phyloP scores from a whole-genome alignment of 257 asterid species.

The Gardenia jasminoides region DNA sequence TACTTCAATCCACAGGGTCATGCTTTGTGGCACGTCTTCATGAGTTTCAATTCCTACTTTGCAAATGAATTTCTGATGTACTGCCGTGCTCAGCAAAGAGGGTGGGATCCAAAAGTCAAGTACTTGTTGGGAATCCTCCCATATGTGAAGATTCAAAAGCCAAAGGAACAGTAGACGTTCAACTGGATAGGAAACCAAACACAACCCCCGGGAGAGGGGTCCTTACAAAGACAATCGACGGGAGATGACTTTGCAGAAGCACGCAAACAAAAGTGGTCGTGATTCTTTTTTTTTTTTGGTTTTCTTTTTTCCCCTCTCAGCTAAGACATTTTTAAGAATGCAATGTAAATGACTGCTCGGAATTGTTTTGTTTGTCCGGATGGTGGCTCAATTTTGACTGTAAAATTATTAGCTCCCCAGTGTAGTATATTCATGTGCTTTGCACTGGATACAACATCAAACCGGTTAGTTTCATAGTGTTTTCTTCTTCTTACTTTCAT shows the following conservation, averaged over 20 bases:
- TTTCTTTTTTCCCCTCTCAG: conserved; percentile 21
- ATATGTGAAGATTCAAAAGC: conserved; percentile 75
- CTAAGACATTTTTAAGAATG: conserved; percentile 33
- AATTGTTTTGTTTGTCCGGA: conserved; percentile 39
- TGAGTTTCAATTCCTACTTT: conserved; percentile 91
- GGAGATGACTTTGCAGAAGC: conserved; percentile 25
- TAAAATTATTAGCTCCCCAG: conserved; percentile 40
- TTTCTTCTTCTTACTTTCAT: not conserved
- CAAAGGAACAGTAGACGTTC: conserved; percentile 68
- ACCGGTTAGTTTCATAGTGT: not conserved
- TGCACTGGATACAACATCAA: not conserved
- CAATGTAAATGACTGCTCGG: conserved; percentile 48
- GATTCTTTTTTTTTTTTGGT: conserved; percentile 25
- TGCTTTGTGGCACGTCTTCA: conserved; percentile 80
- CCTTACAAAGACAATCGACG: conserved; percentile 11
- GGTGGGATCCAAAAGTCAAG: conserved; percentile 73
- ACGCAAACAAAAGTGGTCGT: conserved; percentile 29
- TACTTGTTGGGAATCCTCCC: conserved; percentile 65
- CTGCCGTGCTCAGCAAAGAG: conserved; percentile 94
- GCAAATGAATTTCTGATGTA: conserved; percentile 88
- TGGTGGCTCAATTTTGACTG: conserved; percentile 50
- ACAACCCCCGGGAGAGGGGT: no score
- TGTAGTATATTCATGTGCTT: conserved; percentile 34
- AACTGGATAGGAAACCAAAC: conserved; percentile 2
- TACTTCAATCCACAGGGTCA: conserved; percentile 84